These are phyloP conservation scores for Yarrowia galli DNA, from an alignment of 1,139 yeast species.

Conservation along the genomic window DNA sequence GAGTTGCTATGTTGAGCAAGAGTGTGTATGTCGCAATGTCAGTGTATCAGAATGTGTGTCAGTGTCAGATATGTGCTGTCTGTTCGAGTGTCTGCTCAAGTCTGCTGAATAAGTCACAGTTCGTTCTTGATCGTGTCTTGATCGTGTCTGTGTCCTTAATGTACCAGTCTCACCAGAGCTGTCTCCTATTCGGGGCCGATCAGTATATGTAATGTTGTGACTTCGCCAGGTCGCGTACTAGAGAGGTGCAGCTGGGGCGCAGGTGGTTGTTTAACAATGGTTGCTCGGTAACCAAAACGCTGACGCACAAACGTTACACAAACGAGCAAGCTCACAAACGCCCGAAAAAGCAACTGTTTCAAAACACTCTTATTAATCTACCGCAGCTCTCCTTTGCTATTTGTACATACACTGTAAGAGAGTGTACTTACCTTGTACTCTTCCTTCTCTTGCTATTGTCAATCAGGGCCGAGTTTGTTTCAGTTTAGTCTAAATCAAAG, in stretches of 20 bases:
- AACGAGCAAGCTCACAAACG: neutral
- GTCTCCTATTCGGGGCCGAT: neutral
- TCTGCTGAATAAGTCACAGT: neutral
- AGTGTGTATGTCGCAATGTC: neutral
- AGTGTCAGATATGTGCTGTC: neutral
- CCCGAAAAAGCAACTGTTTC: neutral
- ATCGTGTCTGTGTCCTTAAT: neutral
- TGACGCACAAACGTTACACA: conserved; percentile 13
- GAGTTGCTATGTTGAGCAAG: neutral
- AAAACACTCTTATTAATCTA: too few relatives aligned
- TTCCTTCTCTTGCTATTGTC: neutral
- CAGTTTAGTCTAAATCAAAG: neutral
- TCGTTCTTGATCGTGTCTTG: neutral
- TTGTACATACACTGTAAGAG: too few relatives aligned
- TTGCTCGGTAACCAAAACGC: conserved; percentile 11
- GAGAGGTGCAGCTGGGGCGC: conserved; percentile 23
- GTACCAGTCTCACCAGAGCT: too few relatives aligned
- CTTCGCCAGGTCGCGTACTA: conserved; percentile 18
- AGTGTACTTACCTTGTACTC: too few relatives aligned
- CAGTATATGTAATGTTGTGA: conserved; percentile 19
- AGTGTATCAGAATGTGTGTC: neutral
- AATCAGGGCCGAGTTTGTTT: conserved; percentile 20
- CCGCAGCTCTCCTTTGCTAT: too few relatives aligned
- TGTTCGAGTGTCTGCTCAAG: neutral
- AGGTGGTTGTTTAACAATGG: conserved; percentile 32